Base-by-base conservation (phyloP, 1,139 yeast genomes). In the Kodamaea sp. region DNA sequence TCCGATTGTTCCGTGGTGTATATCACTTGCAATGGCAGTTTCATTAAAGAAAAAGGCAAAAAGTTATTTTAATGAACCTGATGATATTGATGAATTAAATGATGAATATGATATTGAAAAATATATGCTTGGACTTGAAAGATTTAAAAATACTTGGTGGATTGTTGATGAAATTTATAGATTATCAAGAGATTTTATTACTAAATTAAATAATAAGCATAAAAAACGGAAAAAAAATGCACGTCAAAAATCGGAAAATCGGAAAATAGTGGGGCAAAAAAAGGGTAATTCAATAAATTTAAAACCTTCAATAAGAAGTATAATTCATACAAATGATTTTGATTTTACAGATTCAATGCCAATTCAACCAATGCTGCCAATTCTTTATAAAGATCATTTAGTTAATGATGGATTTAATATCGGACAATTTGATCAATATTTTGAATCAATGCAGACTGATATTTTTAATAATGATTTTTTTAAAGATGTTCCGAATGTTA, bases 391-490 rank as follows among this genome's bases (percentile, higher is more conserved):
- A 15, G 20, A 15, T 15, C 20, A 15, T 3, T 3, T 4, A 4
- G 20, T 22, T 27, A 31, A 23, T 9, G 35, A 35, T 24, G 41
- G 35, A 6, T 24, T 38, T 8, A 35, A 26, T n/a, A 34, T 38
- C 22, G 36, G 38, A 10, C 41, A 38, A 25, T 38, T 35, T 36
- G 62, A 61, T 31, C 55, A 55, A 28, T 60, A 57, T 40, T 54
- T 60, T 41, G 64, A 58, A 29, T 48, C 58, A n/a, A 52, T 62
- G 54, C 65, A 58, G 31, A 49, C 57, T 33, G 66, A 62, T 39
- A 46, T 62, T n/a, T 62, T 62, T 44, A 58, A 59, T 41, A 57
- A 58, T 40, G 64, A 60, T 35, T 57, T 57, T 35, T 59, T 60
- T 48, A 54, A 53, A 39, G 64, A 59, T 37, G 52, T 61, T 12